Conservation (phyloP, 805 yeast species). For the Saccharomycopsis fibuligera region DNA sequence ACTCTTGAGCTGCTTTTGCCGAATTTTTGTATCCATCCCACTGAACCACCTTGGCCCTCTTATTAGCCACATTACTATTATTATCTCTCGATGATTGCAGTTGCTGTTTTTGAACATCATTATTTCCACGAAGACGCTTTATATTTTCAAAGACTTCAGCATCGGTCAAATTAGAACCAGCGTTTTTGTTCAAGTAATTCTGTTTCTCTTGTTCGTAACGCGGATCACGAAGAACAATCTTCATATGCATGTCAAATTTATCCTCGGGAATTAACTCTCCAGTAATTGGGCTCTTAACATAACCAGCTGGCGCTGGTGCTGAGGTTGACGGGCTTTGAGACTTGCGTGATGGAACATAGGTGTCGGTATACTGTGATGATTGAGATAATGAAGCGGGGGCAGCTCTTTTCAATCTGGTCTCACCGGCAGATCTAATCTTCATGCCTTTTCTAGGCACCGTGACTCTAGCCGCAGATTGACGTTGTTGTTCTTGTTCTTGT, state of each 20-base stretch:
- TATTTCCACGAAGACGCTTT: slow-evolving; percentile 30
- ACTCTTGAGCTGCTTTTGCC: slow-evolving; percentile 21
- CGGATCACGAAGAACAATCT: slow-evolving; percentile 69
- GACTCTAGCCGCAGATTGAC: slow-evolving; percentile 12
- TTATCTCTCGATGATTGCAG: too few species aligned
- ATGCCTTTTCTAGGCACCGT: slow-evolving; percentile 37
- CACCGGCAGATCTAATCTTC: slow-evolving; percentile 61
- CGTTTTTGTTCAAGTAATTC: slow-evolving; percentile 52
- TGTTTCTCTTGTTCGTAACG: slow-evolving; percentile 60
- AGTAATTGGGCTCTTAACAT: slow-evolving; percentile 73
- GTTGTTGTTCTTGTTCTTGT: slow-evolving; percentile 6
- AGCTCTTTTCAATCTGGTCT: slow-evolving; percentile 42
- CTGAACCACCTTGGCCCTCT: slow-evolving; percentile 20
- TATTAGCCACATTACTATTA: too few species aligned
- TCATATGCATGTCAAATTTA: slow-evolving; percentile 65
- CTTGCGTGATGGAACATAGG: slow-evolving; percentile 24
- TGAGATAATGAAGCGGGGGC: slow-evolving; percentile 6
- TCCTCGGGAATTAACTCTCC: slow-evolving; percentile 63
- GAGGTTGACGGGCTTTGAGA: slow-evolving; percentile 18
- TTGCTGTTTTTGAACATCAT: background rate
- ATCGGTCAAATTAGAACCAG: slow-evolving; percentile 41
- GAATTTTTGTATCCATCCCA: slow-evolving; percentile 25
- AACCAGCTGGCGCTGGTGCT: too few species aligned
- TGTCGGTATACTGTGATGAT: slow-evolving; percentile 4
- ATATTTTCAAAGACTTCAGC: slow-evolving; percentile 60